Evolutionary conservation across 768 basidiomycete species (phyloP).

Genomic region (Termitomyces sp.): DNA sequence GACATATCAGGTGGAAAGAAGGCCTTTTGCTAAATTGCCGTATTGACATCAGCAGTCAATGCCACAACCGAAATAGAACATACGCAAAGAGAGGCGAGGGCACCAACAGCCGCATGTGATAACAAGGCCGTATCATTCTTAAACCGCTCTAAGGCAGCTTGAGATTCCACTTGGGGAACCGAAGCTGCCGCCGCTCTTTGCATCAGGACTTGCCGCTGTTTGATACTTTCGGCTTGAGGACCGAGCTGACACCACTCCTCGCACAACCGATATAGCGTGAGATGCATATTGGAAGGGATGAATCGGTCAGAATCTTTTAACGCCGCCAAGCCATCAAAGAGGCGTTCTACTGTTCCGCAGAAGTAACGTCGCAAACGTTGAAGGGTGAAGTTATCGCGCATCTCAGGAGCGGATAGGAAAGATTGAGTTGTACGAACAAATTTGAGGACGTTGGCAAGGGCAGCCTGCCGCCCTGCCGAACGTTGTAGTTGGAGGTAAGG

Average conservation of each 20-base stretch:
- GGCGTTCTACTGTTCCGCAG: slow-evolving; percentile 82
- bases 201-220: slow-evolving; percentile 68
- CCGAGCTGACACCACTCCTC: slow-evolving; percentile 95
- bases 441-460: slow-evolving; percentile 76
- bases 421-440: slow-evolving; percentile 82
- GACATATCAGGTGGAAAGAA: slow-evolving; percentile 62
- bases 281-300: slow-evolving; percentile 68
- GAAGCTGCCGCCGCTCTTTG: slow-evolving; percentile 59
- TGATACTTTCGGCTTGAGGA: slow-evolving; percentile 65
- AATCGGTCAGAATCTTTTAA: slow-evolving; percentile 76
- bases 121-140: slow-evolving; percentile 67
- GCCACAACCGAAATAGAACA: slow-evolving; percentile 29
- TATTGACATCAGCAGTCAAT: slow-evolving; percentile 2
- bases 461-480: slow-evolving; percentile 64
- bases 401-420: slow-evolving; percentile 69
- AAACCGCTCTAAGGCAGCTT: slow-evolving; percentile 53
- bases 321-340: slow-evolving; percentile 72
- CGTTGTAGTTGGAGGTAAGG: slow-evolving; percentile 69
- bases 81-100: slow-evolving; percentile 85
- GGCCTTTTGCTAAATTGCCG: slow-evolving; percentile 62
- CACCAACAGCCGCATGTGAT: slow-evolving; percentile 81
- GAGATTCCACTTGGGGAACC: slow-evolving; percentile 50
- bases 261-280: slow-evolving; percentile 78
- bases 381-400: slow-evolving; percentile 71
- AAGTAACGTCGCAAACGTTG: slow-evolving; percentile 87